Evolutionary conservation across 208 protist genomes (phyloP).

Genomic region (Naegleria gruberi): DNA sequence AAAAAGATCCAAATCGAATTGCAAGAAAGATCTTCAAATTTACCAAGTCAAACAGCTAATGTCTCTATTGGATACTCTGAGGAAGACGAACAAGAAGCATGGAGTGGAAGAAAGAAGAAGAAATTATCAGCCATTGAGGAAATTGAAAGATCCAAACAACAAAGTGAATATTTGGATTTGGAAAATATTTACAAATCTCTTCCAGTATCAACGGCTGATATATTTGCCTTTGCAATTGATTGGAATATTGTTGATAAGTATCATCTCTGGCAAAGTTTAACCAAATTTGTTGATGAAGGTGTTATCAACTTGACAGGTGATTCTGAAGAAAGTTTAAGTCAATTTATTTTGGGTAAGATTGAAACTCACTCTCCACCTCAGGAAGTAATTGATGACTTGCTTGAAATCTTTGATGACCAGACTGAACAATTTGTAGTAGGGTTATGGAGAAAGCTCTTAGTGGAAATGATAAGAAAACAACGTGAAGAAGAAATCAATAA

Average conservation of each 20-base stretch:
- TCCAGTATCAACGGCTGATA: background rate
- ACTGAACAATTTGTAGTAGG: background rate
- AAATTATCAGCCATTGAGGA: background rate
- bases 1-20: background rate
- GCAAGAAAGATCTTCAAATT: background rate
- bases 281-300: background rate
- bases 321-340: background rate
- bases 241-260: slow-evolving; percentile 15
- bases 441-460: background rate
- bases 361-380: background rate
- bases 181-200: background rate
- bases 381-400: background rate
- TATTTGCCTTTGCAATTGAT: background rate
- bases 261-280: background rate
- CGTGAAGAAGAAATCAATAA: background rate
- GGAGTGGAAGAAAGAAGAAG: background rate
- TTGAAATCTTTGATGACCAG: background rate
- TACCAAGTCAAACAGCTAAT: background rate
- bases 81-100: background rate
- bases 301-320: background rate
- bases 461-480: background rate
- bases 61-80: background rate
- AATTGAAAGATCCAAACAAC: background rate
- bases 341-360: background rate
- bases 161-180: background rate